These are phyloP conservation scores for Tetraselmis striata DNA, from an alignment of 139 green algal species.

Conservation along the genomic window DNA sequence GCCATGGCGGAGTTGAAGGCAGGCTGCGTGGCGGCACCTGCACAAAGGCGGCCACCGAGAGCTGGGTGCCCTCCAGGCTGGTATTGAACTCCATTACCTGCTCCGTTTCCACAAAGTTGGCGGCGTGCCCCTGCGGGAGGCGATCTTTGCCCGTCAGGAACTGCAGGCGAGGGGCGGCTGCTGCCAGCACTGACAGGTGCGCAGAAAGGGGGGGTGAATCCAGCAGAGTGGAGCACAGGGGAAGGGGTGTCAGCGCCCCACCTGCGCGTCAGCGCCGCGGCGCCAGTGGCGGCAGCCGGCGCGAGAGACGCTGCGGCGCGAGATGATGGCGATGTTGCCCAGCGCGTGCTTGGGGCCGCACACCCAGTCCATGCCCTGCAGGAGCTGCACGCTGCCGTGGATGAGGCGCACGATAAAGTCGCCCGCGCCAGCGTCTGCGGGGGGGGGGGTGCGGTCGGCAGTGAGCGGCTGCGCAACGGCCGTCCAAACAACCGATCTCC, in stretches of 20 bases:
- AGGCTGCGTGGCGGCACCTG: conserved; percentile 22
- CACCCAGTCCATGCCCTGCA: conserved; percentile 33
- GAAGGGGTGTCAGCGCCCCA: not conserved
- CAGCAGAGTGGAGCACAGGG: not conserved
- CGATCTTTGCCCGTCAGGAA: too few relatives aligned
- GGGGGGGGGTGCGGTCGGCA: too few relatives aligned
- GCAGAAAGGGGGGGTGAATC: too few relatives aligned
- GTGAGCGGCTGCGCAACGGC: too few relatives aligned
- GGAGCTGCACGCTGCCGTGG: conserved; percentile 65
- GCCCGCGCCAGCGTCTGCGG: conserved; percentile 25
- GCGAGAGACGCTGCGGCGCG: conserved; percentile 42
- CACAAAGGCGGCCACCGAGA: conserved; percentile 43
- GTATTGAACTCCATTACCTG: conserved; percentile 56
- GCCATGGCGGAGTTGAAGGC: not conserved
- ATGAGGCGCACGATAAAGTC: conserved; percentile 59
- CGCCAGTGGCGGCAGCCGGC: conserved; percentile 77
- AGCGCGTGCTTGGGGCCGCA: not conserved
- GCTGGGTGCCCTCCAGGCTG: not conserved
- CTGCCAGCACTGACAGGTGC: too few relatives aligned
- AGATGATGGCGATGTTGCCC: conserved; percentile 50
- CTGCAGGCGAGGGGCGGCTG: too few relatives aligned
- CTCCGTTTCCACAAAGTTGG: conserved; percentile 91
- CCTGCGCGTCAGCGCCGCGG: conserved; percentile 59
- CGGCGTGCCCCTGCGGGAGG: conserved; percentile 39
- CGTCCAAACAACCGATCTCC: too few relatives aligned